Evolutionary conservation across 345 rosid species (phyloP), one percentile per base, ranked within the genome.

Genomic region (Cochlearia excelsa): DNA sequence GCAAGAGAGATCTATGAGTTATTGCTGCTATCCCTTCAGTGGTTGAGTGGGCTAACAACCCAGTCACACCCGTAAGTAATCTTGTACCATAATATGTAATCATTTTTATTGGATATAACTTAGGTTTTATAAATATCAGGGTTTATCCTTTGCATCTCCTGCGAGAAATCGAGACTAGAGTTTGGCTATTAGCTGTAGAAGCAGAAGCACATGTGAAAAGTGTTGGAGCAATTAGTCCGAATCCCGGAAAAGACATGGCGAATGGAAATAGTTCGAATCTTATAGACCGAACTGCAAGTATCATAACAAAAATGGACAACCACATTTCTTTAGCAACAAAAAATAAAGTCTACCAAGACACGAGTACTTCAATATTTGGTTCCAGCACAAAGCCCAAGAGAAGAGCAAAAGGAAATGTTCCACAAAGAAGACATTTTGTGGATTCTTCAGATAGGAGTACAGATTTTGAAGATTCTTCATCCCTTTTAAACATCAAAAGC

Each of bases 151-250:
- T 93, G 80, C 80, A 85, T 78, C 91, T 89, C 72, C 77, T 93
- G 45, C 84, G 96, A 70, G 99, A 93, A 78, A 89, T 89, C 65
- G 99, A 93, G 87, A 89, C 96, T 51, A 82, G 90, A 71, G 97
- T 85, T 67, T 89, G 99, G 99, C 85, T 93, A 26, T 77, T 93
- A 76, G 99, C 97, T 26, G 97, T 93, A 38, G 97, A 89, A 82
- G 86, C 99, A 46, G 99, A 93, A 77, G 91, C 90, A 65, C 88
- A 89, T 71, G 65, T 70, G 69, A 84, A 89, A 70, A 78, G 74
- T 76, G 82, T 79, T 30, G 83, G 95, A 51, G 87, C 82, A 38
- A 75, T 77, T 23, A 74, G 68, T 79, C 72, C 74, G 49, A 68
- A 51, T 74, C 65, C 75, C 51, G 75, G 66, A 46, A 77, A 60